phyloP scores from a whole-genome alignment of 768 basidiomycete species.

The Trametes punicea region DNA sequence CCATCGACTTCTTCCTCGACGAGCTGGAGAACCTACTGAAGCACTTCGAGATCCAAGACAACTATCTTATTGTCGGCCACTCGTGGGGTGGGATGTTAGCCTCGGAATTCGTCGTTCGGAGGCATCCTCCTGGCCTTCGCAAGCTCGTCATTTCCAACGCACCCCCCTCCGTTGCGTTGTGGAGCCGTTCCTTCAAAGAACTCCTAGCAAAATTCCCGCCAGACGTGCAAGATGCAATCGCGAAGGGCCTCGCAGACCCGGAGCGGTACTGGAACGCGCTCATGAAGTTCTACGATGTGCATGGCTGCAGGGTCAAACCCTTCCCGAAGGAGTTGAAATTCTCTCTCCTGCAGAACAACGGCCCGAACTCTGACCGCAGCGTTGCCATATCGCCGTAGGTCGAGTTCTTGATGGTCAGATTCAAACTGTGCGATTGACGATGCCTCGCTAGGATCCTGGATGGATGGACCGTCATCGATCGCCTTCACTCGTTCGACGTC shows the following conservation, averaged over 20 bases:
- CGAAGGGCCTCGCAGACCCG: conserved; percentile 36
- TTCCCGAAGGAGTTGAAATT: conserved; percentile 38
- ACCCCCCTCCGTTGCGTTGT: conserved; percentile 44
- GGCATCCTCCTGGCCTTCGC: conserved; percentile 43
- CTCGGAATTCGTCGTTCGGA: conserved; percentile 36
- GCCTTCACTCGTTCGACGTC: conserved; percentile 25
- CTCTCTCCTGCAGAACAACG: conserved; percentile 30
- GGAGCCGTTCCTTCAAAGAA: conserved; percentile 38
- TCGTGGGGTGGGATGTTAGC: conserved; percentile 59
- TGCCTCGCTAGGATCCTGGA: conserved; percentile 12
- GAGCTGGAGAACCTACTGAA: conserved; percentile 50
- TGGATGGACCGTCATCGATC: conserved; percentile 28
- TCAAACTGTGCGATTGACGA: background rate
- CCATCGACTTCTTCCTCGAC: conserved; percentile 47
- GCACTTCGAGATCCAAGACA: conserved; percentile 36
- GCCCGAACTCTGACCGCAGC: conserved; percentile 42
- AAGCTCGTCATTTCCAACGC: conserved; percentile 45
- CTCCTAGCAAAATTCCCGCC: conserved; percentile 40
- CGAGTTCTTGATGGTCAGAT: conserved; percentile 21
- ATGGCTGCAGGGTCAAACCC: conserved; percentile 44
- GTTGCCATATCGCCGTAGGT: conserved; percentile 34
- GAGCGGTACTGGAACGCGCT: conserved; percentile 42
- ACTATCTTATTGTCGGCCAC: conserved; percentile 50
- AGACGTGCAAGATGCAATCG: conserved; percentile 39
- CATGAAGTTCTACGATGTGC: conserved; percentile 37